Percentiles rank a stretch among this genome's conserved stretches.
Conservation (phyloP, 1,284 basidiomycete species). For the Xerocomus nothofagi region DNA sequence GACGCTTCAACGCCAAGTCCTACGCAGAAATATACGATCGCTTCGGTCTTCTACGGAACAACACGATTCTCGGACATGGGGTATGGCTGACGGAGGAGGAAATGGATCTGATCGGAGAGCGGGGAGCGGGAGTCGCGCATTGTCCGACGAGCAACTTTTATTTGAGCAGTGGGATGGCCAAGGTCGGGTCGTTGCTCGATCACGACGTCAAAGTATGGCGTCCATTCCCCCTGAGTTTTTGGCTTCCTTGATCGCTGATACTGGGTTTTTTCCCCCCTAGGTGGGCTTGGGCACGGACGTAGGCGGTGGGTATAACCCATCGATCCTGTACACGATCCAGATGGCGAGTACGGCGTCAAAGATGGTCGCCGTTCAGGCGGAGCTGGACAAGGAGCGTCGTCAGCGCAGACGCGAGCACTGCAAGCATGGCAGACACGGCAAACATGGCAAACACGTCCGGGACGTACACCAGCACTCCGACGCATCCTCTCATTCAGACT, state of each 20-base stretch:
- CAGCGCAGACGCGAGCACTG: not conserved
- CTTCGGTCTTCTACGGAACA: conserved; percentile 70
- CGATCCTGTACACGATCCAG: conserved; percentile 78
- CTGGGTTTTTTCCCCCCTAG: conserved; percentile 41
- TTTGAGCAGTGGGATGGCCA: conserved; percentile 79
- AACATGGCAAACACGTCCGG: not conserved
- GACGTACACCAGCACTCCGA: not conserved
- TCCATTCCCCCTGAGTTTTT: not conserved
- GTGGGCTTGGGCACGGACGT: conserved; percentile 90
- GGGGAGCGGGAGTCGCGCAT: conserved; percentile 80
- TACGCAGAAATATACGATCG: conserved; percentile 83
- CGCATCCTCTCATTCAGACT: not conserved
- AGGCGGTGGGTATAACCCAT: conserved; percentile 81
- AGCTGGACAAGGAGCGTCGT: conserved; percentile 17
- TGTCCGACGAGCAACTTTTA: conserved; percentile 94
- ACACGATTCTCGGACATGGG: conserved; percentile 88
- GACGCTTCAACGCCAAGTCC: conserved; percentile 63
- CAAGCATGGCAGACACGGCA: not conserved
- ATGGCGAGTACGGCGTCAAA: conserved; percentile 84
- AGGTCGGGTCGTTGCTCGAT: conserved; percentile 81
- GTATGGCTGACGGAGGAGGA: conserved; percentile 77
- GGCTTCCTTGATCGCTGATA: not conserved
- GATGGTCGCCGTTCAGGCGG: conserved; percentile 51
- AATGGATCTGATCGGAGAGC: conserved; percentile 64
- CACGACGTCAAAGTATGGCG: conserved; percentile 74